A percentile compares a stretch with the other conserved stretches of the same genome.
Evolutionary conservation across 306 rosid species (phyloP).

Genomic region (Cicer bijugum): DNA sequence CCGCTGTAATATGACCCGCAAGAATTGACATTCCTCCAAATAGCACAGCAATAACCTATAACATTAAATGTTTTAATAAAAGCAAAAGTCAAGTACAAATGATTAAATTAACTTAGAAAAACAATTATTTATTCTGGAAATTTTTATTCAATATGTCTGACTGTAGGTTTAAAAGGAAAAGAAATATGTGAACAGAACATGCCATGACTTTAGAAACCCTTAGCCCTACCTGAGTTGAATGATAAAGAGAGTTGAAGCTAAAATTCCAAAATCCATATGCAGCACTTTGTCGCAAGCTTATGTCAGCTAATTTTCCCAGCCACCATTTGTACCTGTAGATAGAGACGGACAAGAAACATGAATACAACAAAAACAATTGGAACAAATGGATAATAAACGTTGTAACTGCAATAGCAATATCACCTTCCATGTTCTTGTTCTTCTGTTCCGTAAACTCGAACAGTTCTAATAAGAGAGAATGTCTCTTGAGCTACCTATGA

Average conservation of each 20-base stretch:
- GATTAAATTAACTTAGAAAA: constrained; percentile 31
- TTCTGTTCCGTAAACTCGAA: constrained; percentile 94
- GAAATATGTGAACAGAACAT: neutral
- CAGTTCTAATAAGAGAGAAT: constrained; percentile 86
- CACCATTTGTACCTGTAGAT: constrained; percentile 73
- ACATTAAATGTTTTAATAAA: constrained; percentile 44
- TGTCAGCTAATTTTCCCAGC: constrained; percentile 82
- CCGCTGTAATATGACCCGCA: constrained; percentile 83
- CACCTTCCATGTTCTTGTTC: constrained; percentile 84
- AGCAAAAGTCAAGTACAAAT: constrained; percentile 46
- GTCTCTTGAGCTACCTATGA: constrained; percentile 96
- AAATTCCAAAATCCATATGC: constrained; percentile 91
- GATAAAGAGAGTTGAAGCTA: constrained; percentile 83
- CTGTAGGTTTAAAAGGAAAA: constrained; percentile 28
- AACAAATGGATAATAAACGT: constrained; percentile 24
- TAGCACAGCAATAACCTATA: constrained; percentile 81
- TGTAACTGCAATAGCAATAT: constrained; percentile 33
- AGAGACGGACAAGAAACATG: constrained; percentile 33
- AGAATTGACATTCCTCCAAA: constrained; percentile 92
- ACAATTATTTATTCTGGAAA: constrained; percentile 19
- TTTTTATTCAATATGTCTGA: constrained; percentile 9
- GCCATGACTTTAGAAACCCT: constrained; percentile 15
- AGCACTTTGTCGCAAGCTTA: constrained; percentile 89
- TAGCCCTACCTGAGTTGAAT: constrained; percentile 83
- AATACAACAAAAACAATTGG: constrained; percentile 37